Conservation (phyloP, 148 eudicot genomes). For the Persicaria tinctoria region DNA sequence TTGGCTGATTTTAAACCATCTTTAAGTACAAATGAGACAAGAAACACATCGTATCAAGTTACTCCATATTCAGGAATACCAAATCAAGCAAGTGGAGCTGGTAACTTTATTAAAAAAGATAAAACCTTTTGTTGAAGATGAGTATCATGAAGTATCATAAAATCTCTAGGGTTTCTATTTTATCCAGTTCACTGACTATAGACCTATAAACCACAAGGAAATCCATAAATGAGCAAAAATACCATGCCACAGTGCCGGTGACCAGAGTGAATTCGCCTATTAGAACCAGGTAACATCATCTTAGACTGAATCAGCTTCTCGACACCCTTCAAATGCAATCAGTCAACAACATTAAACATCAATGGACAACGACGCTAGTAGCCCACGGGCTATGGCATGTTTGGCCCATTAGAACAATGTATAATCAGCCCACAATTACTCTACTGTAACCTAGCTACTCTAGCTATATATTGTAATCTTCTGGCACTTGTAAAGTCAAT, state of each 20-base stretch:
- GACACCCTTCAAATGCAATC: constrained; percentile 45
- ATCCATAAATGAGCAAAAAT: neutral
- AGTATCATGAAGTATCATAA: too few relatives aligned
- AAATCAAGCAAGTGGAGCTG: neutral
- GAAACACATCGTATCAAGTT: neutral
- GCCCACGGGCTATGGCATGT: too few relatives aligned
- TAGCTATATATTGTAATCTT: too few relatives aligned
- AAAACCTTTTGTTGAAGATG: neutral
- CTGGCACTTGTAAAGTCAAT: too few relatives aligned
- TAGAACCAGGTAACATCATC: constrained; percentile 96
- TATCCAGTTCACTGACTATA: too few relatives aligned
- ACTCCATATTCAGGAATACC: neutral
- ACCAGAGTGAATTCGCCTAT: constrained; percentile 80
- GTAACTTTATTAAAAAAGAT: neutral
- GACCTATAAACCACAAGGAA: neutral
- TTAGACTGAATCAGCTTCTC: constrained; percentile 88
- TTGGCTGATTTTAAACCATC: neutral
- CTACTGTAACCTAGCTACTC: too few relatives aligned
- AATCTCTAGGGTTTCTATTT: too few relatives aligned
- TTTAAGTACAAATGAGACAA: neutral
- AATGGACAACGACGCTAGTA: too few relatives aligned
- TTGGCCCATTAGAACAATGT: too few relatives aligned
- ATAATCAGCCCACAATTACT: too few relatives aligned
- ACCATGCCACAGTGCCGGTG: constrained; percentile 96
- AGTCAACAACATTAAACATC: too few relatives aligned